A percentile compares a stretch with the other conserved stretches of the same genome.
These are phyloP conservation scores for Rhizophagus sp. DNA, from an alignment of 192 early-diverging fungal species.

Conservation along the genomic window DNA sequence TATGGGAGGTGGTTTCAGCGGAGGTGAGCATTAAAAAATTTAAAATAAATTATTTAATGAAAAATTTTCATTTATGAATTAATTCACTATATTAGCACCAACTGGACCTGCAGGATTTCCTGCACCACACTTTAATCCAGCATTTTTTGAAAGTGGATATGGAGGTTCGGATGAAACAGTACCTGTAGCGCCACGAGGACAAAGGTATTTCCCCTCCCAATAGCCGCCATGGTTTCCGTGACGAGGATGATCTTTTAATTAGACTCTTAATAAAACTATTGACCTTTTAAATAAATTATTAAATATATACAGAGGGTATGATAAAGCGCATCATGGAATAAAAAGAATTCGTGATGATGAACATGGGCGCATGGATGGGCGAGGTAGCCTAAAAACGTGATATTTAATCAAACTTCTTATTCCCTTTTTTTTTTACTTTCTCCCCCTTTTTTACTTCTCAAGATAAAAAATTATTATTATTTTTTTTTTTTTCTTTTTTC, in stretches of 20 bases:
- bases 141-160: slow-evolving; percentile 42
- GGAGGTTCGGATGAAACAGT: slow-evolving; percentile 18
- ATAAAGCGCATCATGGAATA: slow-evolving; percentile 15
- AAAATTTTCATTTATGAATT: not conserved
- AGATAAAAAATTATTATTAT: not conserved
- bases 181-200: slow-evolving; percentile 31
- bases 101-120: slow-evolving; percentile 31
- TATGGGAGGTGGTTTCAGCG: slow-evolving; percentile 14
- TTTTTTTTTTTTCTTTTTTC: not conserved
- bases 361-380: slow-evolving; percentile 15
- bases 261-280: not conserved
- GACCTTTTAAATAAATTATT: not conserved
- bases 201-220: slow-evolving; percentile 24
- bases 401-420: not conserved
- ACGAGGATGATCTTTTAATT: not conserved
- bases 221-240: not conserved
- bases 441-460: not conserved
- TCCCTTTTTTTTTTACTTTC: too few species aligned
- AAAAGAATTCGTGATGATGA: slow-evolving; percentile 31
- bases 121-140: slow-evolving; percentile 48
- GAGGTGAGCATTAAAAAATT: slow-evolving; percentile 10
- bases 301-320: slow-evolving; percentile 25
- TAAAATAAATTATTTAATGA: not conserved
- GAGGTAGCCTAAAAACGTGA: slow-evolving; percentile 17
- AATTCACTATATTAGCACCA: not conserved